Base-by-base conservation (phyloP, 306 rosid genomes). In the Malus orientalis region DNA sequence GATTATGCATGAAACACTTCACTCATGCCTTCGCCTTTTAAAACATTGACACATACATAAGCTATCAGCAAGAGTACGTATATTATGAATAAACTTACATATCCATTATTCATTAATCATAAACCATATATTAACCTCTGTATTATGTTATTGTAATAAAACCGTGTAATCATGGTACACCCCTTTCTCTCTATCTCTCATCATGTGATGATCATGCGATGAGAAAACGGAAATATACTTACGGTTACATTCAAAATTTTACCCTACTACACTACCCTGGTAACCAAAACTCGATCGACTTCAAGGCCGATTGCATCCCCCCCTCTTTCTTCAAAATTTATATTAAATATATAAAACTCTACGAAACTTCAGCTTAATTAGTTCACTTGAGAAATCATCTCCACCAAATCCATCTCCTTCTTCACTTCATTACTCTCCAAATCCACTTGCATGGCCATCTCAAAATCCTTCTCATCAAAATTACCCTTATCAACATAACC, bases 321-420 rank as follows among this genome's bases (percentile, higher is more conserved):
- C 19, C 13, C 30, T 61, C 67, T 57, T 38, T n/a, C 67, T 58
- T 15, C 76, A 4, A 22, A 22, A 22, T 58, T 58, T 42, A 42
- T 42, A 42, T 42, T 40, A 42, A 42, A 42, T 42, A 42, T 42
- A 9, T 42, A 9, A 2, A 42, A 15, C 55, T 51, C 55, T 51
- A 15, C 5, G 58, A 73, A 36, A 33, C 36, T 59, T 3, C 29
- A 22, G 23, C 49, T 42, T 23, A 38, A 77, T 67, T 78, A 67
- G 47, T 84, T 81, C 68, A 82, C 87, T 38, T 82, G 91, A 55
- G 84, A 79, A 67, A 92, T 92, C 96, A 92, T 89, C 87, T 95
- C 92, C 86, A 87, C 90, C 84, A 95, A 91, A 82, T 92, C 97
- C 82, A 90, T 15, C 81, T 95, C 97, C 84, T 88, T 81, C 88